phyloP scores from a whole-genome alignment of 192 early-diverging fungal genomes.

The Backusella tarrabulga region DNA sequence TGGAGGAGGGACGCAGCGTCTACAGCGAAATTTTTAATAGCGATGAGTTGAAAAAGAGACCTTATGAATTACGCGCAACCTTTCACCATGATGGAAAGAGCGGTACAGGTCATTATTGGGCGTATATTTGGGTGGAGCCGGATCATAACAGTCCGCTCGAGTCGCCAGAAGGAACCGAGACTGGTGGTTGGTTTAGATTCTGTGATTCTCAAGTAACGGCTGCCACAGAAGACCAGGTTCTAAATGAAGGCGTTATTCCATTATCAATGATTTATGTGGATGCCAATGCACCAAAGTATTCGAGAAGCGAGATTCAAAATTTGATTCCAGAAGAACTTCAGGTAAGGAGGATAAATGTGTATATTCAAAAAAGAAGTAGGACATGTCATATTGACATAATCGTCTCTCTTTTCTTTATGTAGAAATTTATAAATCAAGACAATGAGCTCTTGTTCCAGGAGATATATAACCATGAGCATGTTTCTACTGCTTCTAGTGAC shows the following conservation, averaged over 20 bases:
- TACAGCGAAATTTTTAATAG: slow-evolving; percentile 16
- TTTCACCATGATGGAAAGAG: slow-evolving; percentile 33
- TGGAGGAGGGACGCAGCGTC: neutral
- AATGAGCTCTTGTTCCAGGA: slow-evolving; percentile 14
- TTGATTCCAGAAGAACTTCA: slow-evolving; percentile 3
- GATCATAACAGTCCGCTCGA: neutral
- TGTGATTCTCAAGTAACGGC: slow-evolving; percentile 28
- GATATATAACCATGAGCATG: neutral
- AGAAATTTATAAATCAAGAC: slow-evolving; percentile 16
- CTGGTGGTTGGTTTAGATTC: slow-evolving; percentile 31
- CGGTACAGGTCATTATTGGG: slow-evolving; percentile 37
- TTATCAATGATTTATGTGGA: slow-evolving; percentile 21
- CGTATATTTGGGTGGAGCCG: slow-evolving; percentile 33
- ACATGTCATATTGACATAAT: neutral
- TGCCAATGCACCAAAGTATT: neutral
- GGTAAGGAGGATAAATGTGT: neutral
- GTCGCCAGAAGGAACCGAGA: neutral
- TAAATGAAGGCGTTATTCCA: slow-evolving; percentile 6
- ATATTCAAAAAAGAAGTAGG: neutral
- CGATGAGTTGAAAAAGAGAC: slow-evolving; percentile 11
- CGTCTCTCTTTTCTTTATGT: neutral
- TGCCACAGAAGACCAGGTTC: slow-evolving; percentile 21
- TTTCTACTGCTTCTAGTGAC: neutral
- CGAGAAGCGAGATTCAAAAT: neutral
- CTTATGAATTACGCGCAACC: slow-evolving; percentile 31